phyloP scores from a whole-genome alignment of 2,329 filamentous ascomycete genomes.

The Claviceps digitariae region DNA sequence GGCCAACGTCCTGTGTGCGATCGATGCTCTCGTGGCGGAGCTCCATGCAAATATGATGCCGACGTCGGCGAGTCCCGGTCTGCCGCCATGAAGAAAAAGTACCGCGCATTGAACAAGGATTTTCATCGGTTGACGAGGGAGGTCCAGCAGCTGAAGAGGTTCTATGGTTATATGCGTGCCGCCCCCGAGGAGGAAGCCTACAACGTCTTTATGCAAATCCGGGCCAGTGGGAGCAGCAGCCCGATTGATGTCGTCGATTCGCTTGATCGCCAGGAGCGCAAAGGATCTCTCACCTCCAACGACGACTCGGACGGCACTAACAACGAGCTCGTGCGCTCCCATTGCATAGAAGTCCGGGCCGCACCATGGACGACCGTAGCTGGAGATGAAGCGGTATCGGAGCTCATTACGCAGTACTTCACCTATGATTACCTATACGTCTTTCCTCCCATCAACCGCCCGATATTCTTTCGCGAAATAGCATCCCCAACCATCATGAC shows the following conservation, averaged over 20 bases:
- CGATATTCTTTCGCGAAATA: neutral
- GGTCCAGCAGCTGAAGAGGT: neutral
- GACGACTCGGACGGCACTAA: neutral
- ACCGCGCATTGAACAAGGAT: neutral
- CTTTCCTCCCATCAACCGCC: slow-evolving; percentile 2
- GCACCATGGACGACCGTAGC: slow-evolving; percentile 3
- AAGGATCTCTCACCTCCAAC: neutral
- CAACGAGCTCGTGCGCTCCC: neutral
- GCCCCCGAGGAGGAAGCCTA: slow-evolving; percentile 2
- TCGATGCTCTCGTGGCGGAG: slow-evolving; percentile 1
- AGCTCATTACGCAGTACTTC: slow-evolving; percentile 6
- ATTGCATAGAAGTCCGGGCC: neutral
- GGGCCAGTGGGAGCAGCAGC: neutral
- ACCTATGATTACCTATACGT: slow-evolving; percentile 5
- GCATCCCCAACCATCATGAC: neutral
- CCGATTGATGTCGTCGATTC: slow-evolving; percentile 3
- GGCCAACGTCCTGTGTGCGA: slow-evolving; percentile 4
- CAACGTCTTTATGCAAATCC: slow-evolving; percentile 2
- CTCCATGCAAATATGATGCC: slow-evolving; percentile 4
- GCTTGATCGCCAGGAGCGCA: neutral
- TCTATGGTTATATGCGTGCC: slow-evolving; percentile 3
- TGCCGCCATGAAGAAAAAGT: slow-evolving; percentile 5
- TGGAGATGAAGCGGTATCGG: neutral
- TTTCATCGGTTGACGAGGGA: neutral
- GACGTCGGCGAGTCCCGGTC: slow-evolving; percentile 5